These are phyloP conservation scores for Scleromitrula shiraiana DNA, from an alignment of 2,329 filamentous ascomycete species.

Conservation along the genomic window DNA sequence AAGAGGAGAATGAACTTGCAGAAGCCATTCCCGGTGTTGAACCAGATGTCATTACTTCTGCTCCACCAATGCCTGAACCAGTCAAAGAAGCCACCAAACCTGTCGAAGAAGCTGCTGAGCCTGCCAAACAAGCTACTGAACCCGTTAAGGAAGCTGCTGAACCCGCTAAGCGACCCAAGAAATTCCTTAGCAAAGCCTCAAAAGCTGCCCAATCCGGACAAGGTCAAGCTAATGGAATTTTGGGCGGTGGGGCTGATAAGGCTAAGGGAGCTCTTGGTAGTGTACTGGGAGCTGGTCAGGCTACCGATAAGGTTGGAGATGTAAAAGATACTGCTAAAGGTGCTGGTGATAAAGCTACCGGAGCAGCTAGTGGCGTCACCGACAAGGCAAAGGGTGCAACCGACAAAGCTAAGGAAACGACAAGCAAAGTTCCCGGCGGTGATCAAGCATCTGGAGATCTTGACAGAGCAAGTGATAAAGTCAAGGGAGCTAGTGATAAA, in stretches of 20 bases:
- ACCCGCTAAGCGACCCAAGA: slow-evolving; percentile 3
- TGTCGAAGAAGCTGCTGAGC: not conserved
- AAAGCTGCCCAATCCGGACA: slow-evolving; percentile 1
- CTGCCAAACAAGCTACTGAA: not conserved
- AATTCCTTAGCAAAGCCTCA: slow-evolving; percentile 7
- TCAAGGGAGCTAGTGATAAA: not conserved
- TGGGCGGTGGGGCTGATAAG: not conserved
- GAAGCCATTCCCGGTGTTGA: slow-evolving; percentile 1
- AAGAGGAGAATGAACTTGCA: not conserved
- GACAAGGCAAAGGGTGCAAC: not conserved
- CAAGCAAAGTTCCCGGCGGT: not conserved
- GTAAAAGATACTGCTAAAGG: not conserved
- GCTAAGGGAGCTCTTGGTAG: not conserved
- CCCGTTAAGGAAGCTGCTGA: not conserved
- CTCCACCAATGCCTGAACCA: slow-evolving; percentile 4
- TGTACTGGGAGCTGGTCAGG: not conserved
- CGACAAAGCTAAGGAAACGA: not conserved
- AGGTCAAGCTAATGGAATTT: not conserved
- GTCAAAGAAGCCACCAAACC: not conserved
- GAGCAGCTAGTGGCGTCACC: not conserved
- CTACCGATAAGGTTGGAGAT: not conserved
- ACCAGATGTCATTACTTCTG: slow-evolving; percentile 4
- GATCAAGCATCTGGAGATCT: not conserved
- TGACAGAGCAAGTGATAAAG: not conserved
- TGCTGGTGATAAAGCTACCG: not conserved